Evolutionary conservation across 345 rosid genomes (phyloP).

Genomic region (Hypericum androsaemum): DNA sequence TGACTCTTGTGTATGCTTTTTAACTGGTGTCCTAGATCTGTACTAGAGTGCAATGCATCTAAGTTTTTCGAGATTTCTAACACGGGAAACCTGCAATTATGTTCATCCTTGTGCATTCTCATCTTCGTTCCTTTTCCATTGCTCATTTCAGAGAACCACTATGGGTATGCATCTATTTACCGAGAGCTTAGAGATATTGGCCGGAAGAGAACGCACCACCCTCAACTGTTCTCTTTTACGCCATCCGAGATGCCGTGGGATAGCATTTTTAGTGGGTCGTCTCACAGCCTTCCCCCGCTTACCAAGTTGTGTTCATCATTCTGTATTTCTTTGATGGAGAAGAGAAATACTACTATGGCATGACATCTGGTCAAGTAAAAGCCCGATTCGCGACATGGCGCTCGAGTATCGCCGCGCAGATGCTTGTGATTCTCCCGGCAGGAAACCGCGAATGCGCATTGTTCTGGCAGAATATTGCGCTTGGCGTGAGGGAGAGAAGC

Average conservation of each 20-base stretch:
- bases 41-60: too few relatives aligned
- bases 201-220: conserved; percentile 27
- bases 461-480: too few relatives aligned
- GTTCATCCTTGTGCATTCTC: too few relatives aligned
- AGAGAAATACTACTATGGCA: conserved; percentile 41
- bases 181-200: conserved; percentile 55
- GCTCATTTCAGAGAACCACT: conserved; percentile 22
- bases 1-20: too few relatives aligned
- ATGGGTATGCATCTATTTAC: conserved; percentile 65
- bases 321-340: conserved; percentile 70
- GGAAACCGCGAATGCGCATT: too few relatives aligned
- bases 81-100: too few relatives aligned
- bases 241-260: conserved; percentile 81
- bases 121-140: not conserved
- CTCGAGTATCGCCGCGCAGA: too few relatives aligned
- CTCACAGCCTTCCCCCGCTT: conserved; percentile 77
- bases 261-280: conserved; percentile 63
- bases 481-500: too few relatives aligned
- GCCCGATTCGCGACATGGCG: too few relatives aligned
- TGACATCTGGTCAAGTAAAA: conserved; percentile 8
- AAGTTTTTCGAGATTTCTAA: too few relatives aligned
- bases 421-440: too few relatives aligned
- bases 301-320: conserved; percentile 56
- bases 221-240: conserved; percentile 23
- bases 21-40: too few relatives aligned